Percentiles rank a stretch among this genome's conserved stretches.
Conservation (phyloP, 148 eudicot genomes). For the Talinum fruticosum region DNA sequence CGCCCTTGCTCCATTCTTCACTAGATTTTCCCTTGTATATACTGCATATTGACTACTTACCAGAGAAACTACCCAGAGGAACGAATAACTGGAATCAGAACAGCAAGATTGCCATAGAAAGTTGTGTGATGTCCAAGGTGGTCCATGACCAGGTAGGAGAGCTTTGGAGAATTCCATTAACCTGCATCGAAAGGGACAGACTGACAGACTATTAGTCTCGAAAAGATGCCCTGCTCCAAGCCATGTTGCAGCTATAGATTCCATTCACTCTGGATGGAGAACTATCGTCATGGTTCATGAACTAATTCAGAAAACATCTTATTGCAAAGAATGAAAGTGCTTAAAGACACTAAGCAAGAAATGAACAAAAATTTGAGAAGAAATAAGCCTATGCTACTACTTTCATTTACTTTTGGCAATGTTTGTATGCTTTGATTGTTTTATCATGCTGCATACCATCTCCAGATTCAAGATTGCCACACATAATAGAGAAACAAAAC, state of each 20-base stretch:
- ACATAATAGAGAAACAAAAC: too few species aligned
- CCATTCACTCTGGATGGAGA: constrained; percentile 48
- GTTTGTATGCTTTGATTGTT: too few species aligned
- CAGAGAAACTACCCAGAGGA: too few species aligned
- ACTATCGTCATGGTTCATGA: constrained; percentile 59
- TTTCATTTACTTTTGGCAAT: too few species aligned
- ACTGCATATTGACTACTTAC: too few species aligned
- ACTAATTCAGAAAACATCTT: constrained; percentile 62
- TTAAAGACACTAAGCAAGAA: too few species aligned
- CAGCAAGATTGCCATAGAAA: neutral
- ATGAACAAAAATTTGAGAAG: too few species aligned
- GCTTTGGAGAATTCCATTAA: neutral
- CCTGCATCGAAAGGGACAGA: neutral
- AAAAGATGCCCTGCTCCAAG: neutral
- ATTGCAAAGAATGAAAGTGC: constrained; percentile 31
- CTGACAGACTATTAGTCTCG: constrained; percentile 9
- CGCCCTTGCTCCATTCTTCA: too few species aligned
- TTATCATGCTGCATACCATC: too few species aligned
- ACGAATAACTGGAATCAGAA: constrained; percentile 1
- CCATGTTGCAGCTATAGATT: neutral
- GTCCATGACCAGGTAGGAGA: neutral
- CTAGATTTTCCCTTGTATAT: neutral
- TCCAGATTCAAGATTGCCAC: too few species aligned
- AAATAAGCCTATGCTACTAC: too few species aligned
- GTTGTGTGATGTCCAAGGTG: neutral